A percentile compares a stretch with the other conserved stretches of the same genome.
Conservation (phyloP, 208 protist genomes). For the Trypanosoma congolense region DNA sequence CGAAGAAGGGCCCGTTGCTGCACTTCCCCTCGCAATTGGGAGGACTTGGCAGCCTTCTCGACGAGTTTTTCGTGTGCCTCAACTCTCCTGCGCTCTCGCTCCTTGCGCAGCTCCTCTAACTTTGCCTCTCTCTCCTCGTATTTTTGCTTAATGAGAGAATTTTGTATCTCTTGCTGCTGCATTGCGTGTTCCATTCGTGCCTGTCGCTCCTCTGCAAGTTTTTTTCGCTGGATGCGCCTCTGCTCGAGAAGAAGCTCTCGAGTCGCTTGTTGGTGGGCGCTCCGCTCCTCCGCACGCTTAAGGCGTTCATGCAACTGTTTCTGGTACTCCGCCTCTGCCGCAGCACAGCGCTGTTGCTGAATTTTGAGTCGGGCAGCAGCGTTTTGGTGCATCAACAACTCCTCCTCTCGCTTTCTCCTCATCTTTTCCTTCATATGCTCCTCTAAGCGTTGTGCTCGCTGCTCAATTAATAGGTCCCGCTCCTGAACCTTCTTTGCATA, state of each 20-base stretch:
- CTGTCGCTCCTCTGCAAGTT: slow-evolving; percentile 51
- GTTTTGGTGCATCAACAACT: slow-evolving; percentile 24
- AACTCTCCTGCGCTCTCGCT: slow-evolving; percentile 26
- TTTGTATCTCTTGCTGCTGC: slow-evolving; percentile 38
- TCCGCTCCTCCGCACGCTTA: slow-evolving; percentile 42
- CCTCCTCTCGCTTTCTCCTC: slow-evolving; percentile 33
- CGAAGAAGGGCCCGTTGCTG: slow-evolving; percentile 36
- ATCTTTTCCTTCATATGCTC: slow-evolving; percentile 32
- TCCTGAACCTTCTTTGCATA: slow-evolving; percentile 40
- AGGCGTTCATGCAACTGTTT: slow-evolving; percentile 42
- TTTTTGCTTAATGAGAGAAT: slow-evolving; percentile 27
- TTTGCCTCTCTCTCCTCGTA: slow-evolving; percentile 49
- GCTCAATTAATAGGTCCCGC: slow-evolving; percentile 34
- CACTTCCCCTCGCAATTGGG: slow-evolving; percentile 41
- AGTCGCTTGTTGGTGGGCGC: slow-evolving; percentile 41
- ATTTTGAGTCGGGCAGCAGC: slow-evolving; percentile 47
- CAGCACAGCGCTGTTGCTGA: slow-evolving; percentile 36
- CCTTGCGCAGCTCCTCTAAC: slow-evolving; percentile 19
- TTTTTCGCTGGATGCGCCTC: slow-evolving; percentile 28
- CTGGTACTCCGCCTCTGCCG: slow-evolving; percentile 45
- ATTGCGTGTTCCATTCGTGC: slow-evolving; percentile 45
- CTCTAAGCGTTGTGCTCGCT: slow-evolving; percentile 42
- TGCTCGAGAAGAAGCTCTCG: slow-evolving; percentile 30
- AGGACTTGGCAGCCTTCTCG: slow-evolving; percentile 41
- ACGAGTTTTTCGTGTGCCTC: slow-evolving; percentile 36